Conservation (phyloP, 306 rosid species). For the Cyamopsis tetragonoloba region DNA sequence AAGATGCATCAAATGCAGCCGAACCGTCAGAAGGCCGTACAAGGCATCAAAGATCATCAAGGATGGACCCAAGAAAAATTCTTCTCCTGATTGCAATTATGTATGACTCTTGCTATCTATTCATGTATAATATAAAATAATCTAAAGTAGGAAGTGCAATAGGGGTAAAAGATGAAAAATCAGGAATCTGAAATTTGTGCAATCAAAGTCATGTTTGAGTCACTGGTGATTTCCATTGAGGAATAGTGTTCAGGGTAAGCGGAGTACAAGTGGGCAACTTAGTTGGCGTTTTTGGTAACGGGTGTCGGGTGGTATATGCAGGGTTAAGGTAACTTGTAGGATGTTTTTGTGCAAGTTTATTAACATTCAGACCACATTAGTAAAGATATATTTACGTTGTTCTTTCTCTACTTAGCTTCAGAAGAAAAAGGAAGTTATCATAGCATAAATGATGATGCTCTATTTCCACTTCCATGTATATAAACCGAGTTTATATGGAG, state of each 20-base stretch:
- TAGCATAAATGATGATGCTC: not conserved
- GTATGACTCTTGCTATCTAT: conserved; percentile 40
- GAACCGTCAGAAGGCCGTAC: conserved; percentile 75
- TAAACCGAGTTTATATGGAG: conserved; percentile 1
- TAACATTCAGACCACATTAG: not conserved
- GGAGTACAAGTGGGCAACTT: not conserved
- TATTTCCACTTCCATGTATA: not conserved
- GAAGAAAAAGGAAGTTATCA: not conserved
- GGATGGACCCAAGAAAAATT: conserved; percentile 97
- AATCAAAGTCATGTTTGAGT: not conserved
- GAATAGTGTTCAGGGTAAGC: not conserved
- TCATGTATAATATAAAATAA: conserved; percentile 14
- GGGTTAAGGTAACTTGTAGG: conserved; percentile 9
- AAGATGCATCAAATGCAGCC: conserved; percentile 55
- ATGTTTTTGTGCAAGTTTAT: conserved; percentile 3
- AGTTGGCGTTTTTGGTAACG: not conserved
- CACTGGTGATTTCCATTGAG: not conserved
- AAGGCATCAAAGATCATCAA: conserved; percentile 80
- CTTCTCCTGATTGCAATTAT: conserved; percentile 90
- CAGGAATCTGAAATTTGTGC: conserved; percentile 5
- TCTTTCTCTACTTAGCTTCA: not conserved
- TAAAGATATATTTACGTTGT: not conserved
- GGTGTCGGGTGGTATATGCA: not conserved
- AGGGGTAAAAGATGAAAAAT: not conserved
- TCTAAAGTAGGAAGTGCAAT: conserved; percentile 10